phyloP scores from a whole-genome alignment of 78 protist species.

The Capsaspora owczarzaki region DNA sequence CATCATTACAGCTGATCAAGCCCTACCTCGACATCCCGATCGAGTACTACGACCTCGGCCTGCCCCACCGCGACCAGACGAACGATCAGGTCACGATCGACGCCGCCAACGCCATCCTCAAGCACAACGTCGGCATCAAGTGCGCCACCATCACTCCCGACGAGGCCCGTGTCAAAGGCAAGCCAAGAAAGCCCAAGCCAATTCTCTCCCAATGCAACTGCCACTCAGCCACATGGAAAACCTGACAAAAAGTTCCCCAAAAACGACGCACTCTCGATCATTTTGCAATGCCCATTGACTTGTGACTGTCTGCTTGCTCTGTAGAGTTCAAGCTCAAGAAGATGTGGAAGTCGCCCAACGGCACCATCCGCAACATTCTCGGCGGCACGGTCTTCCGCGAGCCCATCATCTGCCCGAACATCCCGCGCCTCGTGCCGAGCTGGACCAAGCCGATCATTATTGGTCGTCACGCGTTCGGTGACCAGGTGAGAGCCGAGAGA shows the following conservation, averaged over 20 bases:
- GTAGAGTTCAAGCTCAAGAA: slow-evolving; percentile 57
- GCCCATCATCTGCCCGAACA: slow-evolving; percentile 74
- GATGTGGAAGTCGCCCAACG: slow-evolving; percentile 87
- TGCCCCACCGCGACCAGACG: slow-evolving; percentile 55
- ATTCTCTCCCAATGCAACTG: neutral
- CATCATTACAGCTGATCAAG: slow-evolving; percentile 13
- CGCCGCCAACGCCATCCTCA: slow-evolving; percentile 67
- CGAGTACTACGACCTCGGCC: slow-evolving; percentile 61
- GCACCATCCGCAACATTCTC: slow-evolving; percentile 85
- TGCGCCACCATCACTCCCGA: slow-evolving; percentile 94
- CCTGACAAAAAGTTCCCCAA: neutral
- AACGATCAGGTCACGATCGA: slow-evolving; percentile 73
- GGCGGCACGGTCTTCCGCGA: slow-evolving; percentile 90
- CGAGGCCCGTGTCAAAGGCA: slow-evolving; percentile 56
- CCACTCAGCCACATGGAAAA: neutral
- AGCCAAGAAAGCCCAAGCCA: neutral
- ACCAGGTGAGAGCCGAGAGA: no score
- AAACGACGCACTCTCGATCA: neutral
- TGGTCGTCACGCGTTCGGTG: slow-evolving; percentile 85
- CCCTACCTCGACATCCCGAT: slow-evolving; percentile 32
- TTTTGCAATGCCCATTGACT: no score
- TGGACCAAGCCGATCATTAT: slow-evolving; percentile 83
- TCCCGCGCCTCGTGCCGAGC: slow-evolving; percentile 70
- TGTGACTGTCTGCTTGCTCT: neutral
- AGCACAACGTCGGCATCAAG: slow-evolving; percentile 75